Conservation (phyloP, 1,284 basidiomycete genomes). For the Psilocybe mexicana region DNA sequence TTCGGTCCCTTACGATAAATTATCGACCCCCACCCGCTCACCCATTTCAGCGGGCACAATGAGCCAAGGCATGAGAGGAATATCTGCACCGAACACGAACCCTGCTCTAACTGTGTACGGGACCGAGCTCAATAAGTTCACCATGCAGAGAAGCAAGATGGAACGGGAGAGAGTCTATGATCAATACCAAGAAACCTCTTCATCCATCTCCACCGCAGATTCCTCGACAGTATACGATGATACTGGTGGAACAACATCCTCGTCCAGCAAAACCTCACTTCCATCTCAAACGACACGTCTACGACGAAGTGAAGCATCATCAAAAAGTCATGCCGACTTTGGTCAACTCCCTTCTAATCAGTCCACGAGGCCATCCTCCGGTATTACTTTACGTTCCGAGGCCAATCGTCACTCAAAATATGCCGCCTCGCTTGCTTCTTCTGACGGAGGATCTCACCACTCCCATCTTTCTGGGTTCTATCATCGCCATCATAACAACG, state of each 20-base stretch:
- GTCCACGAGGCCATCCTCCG: slow-evolving; percentile 53
- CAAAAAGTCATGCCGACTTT: slow-evolving; percentile 43
- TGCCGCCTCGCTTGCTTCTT: slow-evolving; percentile 54
- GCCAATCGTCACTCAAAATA: slow-evolving; percentile 61
- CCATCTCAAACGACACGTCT: slow-evolving; percentile 36
- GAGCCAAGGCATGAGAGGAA: slow-evolving; percentile 59
- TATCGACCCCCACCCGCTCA: slow-evolving; percentile 56
- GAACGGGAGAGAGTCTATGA: slow-evolving; percentile 57
- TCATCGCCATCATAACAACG: slow-evolving; percentile 44
- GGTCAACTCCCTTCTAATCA: slow-evolving; percentile 32
- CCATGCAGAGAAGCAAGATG: slow-evolving; percentile 45
- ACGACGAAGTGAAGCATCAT: slow-evolving; percentile 57
- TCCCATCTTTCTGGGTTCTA: slow-evolving; percentile 59
- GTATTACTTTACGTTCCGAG: slow-evolving; percentile 60
- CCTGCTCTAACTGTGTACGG: slow-evolving; percentile 70
- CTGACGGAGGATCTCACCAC: slow-evolving; percentile 53
- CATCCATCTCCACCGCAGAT: slow-evolving; percentile 51
- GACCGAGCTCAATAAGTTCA: slow-evolving; percentile 64
- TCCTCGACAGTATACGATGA: slow-evolving; percentile 61
- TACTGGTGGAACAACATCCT: slow-evolving; percentile 35
- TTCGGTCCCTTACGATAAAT: slow-evolving; percentile 73
- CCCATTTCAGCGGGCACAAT: slow-evolving; percentile 59
- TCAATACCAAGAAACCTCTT: slow-evolving; percentile 44
- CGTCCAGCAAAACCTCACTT: slow-evolving; percentile 27
- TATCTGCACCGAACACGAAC: slow-evolving; percentile 79